These are phyloP conservation scores for Hylodesmum podocarpum DNA, from an alignment of 306 rosid species.

Conservation along the genomic window DNA sequence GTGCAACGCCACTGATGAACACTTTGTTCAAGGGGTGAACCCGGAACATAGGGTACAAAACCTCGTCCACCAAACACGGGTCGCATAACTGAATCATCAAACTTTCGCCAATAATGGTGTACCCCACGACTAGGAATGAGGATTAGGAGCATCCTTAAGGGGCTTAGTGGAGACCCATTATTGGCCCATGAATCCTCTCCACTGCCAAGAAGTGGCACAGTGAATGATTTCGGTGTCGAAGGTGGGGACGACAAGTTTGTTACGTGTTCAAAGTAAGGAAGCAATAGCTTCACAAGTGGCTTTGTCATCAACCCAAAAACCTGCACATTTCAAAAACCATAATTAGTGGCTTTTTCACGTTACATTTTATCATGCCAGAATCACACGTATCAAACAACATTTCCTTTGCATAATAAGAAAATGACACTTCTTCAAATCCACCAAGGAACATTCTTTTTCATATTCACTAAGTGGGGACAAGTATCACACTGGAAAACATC, in stretches of 20 bases:
- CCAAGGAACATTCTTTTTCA: background rate
- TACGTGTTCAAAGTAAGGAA: slow-evolving; percentile 59
- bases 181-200: slow-evolving; percentile 44
- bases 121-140: slow-evolving; percentile 54
- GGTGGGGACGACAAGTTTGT: slow-evolving; percentile 60
- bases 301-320: slow-evolving; percentile 91
- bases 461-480: background rate
- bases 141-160: slow-evolving; percentile 60
- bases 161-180: slow-evolving; percentile 40
- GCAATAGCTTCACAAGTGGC: slow-evolving; percentile 82
- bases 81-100: slow-evolving; percentile 85
- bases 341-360: background rate
- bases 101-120: slow-evolving; percentile 89
- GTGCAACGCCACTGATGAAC: slow-evolving; percentile 45
- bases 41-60: slow-evolving; percentile 80
- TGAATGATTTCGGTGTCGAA: slow-evolving; percentile 62
- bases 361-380: background rate
- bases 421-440: slow-evolving; percentile 7
- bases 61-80: slow-evolving; percentile 95
- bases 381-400: background rate
- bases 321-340: slow-evolving; percentile 52
- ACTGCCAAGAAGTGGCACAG: slow-evolving; percentile 61
- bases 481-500: background rate
- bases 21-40: slow-evolving; percentile 70
- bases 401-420: slow-evolving; percentile 6